Conservation (phyloP, 345 rosid species). For the Rubroshorea leprosula region DNA sequence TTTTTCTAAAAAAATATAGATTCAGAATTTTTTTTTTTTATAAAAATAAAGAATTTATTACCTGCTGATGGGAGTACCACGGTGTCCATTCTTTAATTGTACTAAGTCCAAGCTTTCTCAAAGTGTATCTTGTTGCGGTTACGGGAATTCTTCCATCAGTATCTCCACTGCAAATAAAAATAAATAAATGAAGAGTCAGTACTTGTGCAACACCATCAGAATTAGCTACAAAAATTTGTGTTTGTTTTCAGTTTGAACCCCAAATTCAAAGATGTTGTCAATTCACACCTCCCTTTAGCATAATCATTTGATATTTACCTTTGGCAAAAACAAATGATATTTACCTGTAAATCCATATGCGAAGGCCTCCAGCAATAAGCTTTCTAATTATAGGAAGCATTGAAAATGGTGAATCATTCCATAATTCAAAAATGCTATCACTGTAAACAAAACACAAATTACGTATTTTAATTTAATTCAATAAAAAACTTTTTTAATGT, state of each 20-base stretch:
- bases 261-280: too few species aligned
- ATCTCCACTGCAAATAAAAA: conserved; percentile 53
- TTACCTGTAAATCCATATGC: conserved; percentile 77
- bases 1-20: neutral
- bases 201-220: too few species aligned
- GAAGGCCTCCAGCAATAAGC: conserved; percentile 62
- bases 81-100: conserved; percentile 64
- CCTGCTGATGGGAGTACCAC: conserved; percentile 63
- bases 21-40: too few species aligned
- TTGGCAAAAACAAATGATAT: too few species aligned
- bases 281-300: too few species aligned
- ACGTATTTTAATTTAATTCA: too few species aligned
- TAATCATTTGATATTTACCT: too few species aligned
- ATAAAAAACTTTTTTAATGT: too few species aligned
- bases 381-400: conserved; percentile 61
- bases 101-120: conserved; percentile 64
- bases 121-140: conserved; percentile 56
- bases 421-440: conserved; percentile 26
- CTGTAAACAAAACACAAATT: conserved; percentile 33
- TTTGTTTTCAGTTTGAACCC: too few species aligned
- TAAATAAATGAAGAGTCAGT: too few species aligned
- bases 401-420: conserved; percentile 65
- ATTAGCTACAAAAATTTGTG: too few species aligned
- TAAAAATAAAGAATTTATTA: neutral
- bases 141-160: conserved; percentile 89